These are phyloP conservation scores for Penicillium sp. DNA, from an alignment of 2,329 filamentous ascomycete species.

Conservation along the genomic window DNA sequence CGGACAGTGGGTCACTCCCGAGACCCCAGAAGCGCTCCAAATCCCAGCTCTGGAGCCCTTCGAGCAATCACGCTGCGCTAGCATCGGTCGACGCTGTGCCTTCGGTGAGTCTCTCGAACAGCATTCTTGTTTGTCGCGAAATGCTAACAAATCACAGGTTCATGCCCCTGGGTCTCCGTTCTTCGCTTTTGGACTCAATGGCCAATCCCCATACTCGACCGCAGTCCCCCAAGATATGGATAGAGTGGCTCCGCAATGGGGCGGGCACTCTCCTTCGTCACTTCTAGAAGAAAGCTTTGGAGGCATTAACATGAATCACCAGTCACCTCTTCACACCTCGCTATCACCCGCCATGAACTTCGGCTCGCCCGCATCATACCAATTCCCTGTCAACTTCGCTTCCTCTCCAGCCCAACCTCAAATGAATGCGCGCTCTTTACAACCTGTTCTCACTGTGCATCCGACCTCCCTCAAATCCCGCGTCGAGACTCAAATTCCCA, in stretches of 20 bases:
- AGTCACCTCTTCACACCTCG: constrained; percentile 41
- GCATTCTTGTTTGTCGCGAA: background rate
- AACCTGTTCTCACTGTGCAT: constrained; percentile 57
- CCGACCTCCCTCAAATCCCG: constrained; percentile 77
- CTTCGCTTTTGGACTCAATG: constrained; percentile 35
- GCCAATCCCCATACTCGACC: constrained; percentile 38
- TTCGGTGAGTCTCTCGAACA: constrained; percentile 27
- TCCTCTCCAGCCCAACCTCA: constrained; percentile 29
- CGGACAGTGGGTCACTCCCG: constrained; percentile 24
- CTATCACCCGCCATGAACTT: constrained; percentile 41
- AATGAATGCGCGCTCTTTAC: constrained; percentile 32
- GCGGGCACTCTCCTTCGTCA: constrained; percentile 43
- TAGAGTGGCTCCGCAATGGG: constrained; percentile 39
- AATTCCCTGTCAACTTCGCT: constrained; percentile 40
- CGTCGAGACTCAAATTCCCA: constrained; percentile 93
- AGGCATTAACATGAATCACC: constrained; percentile 45
- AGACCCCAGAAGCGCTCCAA: constrained; percentile 26
- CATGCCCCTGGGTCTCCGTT: constrained; percentile 30
- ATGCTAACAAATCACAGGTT: constrained; percentile 20
- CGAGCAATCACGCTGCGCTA: constrained; percentile 17
- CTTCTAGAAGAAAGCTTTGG: constrained; percentile 47
- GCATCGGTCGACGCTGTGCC: constrained; percentile 20
- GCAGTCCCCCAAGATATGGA: constrained; percentile 30
- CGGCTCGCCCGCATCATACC: constrained; percentile 29
- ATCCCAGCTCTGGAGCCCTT: constrained; percentile 29